Conservation (phyloP, 2,329 filamentous ascomycete species). For the Mollisia scopiformis region DNA sequence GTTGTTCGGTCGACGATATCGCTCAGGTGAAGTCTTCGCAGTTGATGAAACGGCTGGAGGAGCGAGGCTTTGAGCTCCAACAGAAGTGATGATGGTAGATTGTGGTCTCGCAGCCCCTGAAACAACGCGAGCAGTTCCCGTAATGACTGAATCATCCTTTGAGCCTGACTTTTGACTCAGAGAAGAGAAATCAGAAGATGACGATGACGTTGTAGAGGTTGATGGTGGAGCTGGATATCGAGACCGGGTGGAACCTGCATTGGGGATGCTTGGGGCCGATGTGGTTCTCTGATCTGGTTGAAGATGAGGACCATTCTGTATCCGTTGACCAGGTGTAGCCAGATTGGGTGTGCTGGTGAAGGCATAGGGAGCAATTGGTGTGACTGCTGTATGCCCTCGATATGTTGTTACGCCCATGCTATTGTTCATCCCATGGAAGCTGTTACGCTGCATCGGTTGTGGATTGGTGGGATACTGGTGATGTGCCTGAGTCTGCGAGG, state of each 20-base stretch:
- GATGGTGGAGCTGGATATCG: conserved; percentile 53
- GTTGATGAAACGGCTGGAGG: conserved; percentile 49
- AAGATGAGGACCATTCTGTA: conserved; percentile 47
- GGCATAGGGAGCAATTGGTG: conserved; percentile 74
- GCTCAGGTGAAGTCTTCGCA: conserved; percentile 74
- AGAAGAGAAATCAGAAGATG: conserved; percentile 39
- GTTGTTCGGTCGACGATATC: conserved; percentile 73
- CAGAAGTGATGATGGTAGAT: conserved; percentile 46
- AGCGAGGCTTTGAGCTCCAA: conserved; percentile 50
- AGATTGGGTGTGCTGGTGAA: conserved; percentile 73
- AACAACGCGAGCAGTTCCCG: conserved; percentile 37
- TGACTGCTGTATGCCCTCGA: conserved; percentile 51
- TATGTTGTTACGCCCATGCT: conserved; percentile 51
- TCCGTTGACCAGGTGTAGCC: conserved; percentile 45
- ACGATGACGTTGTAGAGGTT: conserved; percentile 46
- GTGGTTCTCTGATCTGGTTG: conserved; percentile 57
- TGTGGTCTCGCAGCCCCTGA: conserved; percentile 36
- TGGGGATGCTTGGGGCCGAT: conserved; percentile 49
- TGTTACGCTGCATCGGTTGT: conserved; percentile 51
- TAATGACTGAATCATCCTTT: conserved; percentile 55
- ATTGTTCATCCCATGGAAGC: conserved; percentile 53
- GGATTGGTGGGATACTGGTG: conserved; percentile 52
- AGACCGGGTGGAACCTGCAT: conserved; percentile 39
- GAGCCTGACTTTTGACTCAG: conserved; percentile 47
- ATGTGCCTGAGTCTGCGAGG: conserved; percentile 36